Percentiles rank a stretch among this genome's conserved stretches.
phyloP scores from a whole-genome alignment of 2,329 filamentous ascomycete species.

The Hypoxylon sp. region DNA sequence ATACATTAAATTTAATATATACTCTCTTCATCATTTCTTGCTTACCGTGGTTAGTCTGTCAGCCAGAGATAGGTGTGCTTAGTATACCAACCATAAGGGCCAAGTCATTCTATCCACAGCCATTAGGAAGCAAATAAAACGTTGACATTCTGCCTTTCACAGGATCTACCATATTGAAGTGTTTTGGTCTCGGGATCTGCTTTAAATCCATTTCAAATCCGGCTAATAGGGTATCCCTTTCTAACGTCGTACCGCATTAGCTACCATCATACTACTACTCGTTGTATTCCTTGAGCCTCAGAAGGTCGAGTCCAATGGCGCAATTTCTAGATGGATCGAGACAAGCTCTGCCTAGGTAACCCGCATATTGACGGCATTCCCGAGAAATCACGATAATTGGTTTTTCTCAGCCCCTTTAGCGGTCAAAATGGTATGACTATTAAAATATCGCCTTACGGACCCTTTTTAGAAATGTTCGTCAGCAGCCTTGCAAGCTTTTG shows the following conservation, averaged over 20 bases:
- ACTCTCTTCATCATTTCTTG: not conserved
- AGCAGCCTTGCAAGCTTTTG: constrained; percentile 12
- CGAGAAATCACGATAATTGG: not conserved
- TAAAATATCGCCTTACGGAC: constrained; percentile 10
- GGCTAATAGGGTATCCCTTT: constrained; percentile 1
- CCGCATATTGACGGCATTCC: constrained; percentile 13
- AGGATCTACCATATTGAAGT: not conserved
- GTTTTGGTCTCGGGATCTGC: not conserved
- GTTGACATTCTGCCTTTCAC: not conserved
- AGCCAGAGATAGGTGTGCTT: not conserved
- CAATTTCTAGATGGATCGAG: not conserved
- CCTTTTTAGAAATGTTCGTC: constrained; percentile 16
- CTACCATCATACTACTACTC: constrained; percentile 10
- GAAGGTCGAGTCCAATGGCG: not conserved
- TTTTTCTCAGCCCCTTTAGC: constrained; percentile 7
- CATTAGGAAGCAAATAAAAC: not conserved
- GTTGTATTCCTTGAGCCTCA: constrained; percentile 5
- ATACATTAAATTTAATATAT: not conserved
- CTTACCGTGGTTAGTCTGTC: not conserved
- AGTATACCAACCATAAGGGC: not conserved
- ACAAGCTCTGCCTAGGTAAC: constrained; percentile 2
- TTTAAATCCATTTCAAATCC: not conserved
- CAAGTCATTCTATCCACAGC: not conserved
- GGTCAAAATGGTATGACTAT: constrained; percentile 26
- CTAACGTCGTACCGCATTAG: not conserved